These are phyloP conservation scores for Rhizopogon roseolus DNA, from an alignment of 768 basidiomycete species.

Conservation along the genomic window DNA sequence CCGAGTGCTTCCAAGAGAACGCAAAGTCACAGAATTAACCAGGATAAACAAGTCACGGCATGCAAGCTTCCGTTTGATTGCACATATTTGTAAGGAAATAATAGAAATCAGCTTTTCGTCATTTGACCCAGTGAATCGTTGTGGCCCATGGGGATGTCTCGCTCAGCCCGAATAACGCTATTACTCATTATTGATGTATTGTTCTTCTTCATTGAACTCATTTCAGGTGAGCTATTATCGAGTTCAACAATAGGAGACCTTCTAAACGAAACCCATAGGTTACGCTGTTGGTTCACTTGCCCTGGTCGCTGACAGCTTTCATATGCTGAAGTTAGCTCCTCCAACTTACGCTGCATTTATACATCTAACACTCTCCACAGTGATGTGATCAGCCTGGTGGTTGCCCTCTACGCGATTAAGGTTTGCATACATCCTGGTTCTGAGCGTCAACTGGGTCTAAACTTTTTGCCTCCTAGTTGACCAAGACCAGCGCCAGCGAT, in stretches of 20 bases:
- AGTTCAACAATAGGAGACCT: neutral
- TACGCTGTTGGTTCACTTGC: slow-evolving; percentile 96
- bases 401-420: slow-evolving; percentile 94
- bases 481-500: slow-evolving; percentile 51
- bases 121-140: neutral
- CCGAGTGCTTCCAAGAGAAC: too few relatives aligned
- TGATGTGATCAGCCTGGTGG: slow-evolving; percentile 93
- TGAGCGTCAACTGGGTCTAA: neutral
- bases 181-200: slow-evolving; percentile 79
- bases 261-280: slow-evolving; percentile 37
- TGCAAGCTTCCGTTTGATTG: too few relatives aligned
- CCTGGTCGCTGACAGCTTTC: slow-evolving; percentile 94
- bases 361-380: slow-evolving; percentile 36
- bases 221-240: slow-evolving; percentile 51
- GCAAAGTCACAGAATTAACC: too few relatives aligned
- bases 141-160: slow-evolving; percentile 40
- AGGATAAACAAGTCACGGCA: too few relatives aligned
- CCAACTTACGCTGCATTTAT: neutral
- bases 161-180: slow-evolving; percentile 68
- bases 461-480: slow-evolving; percentile 44
- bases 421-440: slow-evolving; percentile 24
- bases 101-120: too few relatives aligned
- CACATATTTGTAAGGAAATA: too few relatives aligned
- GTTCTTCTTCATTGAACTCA: slow-evolving; percentile 86
- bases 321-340: slow-evolving; percentile 89